Evolutionary conservation across 345 rosid genomes (phyloP).

Genomic region (Schrenkiella parvula): DNA sequence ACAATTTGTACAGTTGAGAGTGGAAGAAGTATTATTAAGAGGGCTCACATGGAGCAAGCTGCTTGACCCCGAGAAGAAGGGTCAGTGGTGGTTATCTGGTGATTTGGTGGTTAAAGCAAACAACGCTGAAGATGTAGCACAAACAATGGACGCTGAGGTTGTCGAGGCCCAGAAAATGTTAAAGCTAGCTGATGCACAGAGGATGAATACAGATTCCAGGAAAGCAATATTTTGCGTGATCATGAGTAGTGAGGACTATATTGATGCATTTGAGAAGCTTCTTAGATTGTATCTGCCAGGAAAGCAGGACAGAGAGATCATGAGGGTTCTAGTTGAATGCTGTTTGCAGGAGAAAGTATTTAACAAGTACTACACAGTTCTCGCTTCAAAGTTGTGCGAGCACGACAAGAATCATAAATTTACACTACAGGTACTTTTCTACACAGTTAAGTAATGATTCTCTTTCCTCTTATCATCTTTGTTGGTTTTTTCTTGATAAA

Average conservation of each 20-base stretch:
- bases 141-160: slow-evolving; percentile 78
- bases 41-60: slow-evolving; percentile 91
- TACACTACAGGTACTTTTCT: slow-evolving; percentile 65
- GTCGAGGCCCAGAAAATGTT: slow-evolving; percentile 83
- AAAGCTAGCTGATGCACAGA: slow-evolving; percentile 85
- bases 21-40: slow-evolving; percentile 60
- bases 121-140: slow-evolving; percentile 60
- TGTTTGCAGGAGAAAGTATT: slow-evolving; percentile 86
- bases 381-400: slow-evolving; percentile 78
- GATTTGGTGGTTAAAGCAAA: slow-evolving; percentile 40
- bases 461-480: not conserved
- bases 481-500: not conserved
- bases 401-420: slow-evolving; percentile 87
- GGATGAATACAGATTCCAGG: slow-evolving; percentile 92
- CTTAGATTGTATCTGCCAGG: slow-evolving; percentile 77
- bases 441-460: not conserved
- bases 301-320: slow-evolving; percentile 89
- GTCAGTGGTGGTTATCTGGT: slow-evolving; percentile 93
- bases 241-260: slow-evolving; percentile 90
- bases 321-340: slow-evolving; percentile 84
- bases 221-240: slow-evolving; percentile 89
- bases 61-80: slow-evolving; percentile 82
- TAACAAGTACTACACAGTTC: slow-evolving; percentile 74
- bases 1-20: slow-evolving; percentile 50
- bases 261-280: slow-evolving; percentile 91